Evolutionary conservation across 2,329 filamentous ascomycete genomes (phyloP), one percentile per base, ranked within the genome.

Genomic region (Alternaria alternata): DNA sequence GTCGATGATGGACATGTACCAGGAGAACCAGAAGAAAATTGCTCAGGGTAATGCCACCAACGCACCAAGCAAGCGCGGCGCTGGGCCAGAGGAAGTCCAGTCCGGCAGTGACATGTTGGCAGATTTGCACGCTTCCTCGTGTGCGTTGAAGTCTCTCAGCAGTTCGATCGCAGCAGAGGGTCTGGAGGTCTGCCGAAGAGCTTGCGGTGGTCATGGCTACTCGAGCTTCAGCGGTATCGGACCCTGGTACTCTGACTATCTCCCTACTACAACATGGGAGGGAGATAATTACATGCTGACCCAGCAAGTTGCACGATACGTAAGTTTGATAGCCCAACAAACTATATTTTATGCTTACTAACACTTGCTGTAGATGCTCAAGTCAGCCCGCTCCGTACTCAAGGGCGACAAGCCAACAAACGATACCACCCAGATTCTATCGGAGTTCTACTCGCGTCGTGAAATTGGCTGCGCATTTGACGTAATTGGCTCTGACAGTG

Each of bases 231-330:
- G 87, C 55, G 91, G 91, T n/a, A 91, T 94, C 67, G 90, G 90
- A 1, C 81, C 85, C 18, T 91, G 87, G 85, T 93, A 92, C 70
- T 84, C 90, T 28, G 90, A 93, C 75, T 92, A 93, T 74, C 83
- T 93, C 1, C 90, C 91, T 16, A 90, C 86, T 0, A 80, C 83
- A 4, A 91, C 89, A 9, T 91, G 89, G 88, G 91, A 93, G 75
- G 91, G 91, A 44, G 91, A 92, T 80, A 92, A 92, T 82, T 93
- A 91, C 81, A 92, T 93, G 90, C 82, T 93, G 60, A 91, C 89
- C 9, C 91, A 93, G 77, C 91, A 93, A 80, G 90, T 93, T 3
- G 89, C 89, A 3, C 86, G 90, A 59, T 93, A 93, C 71, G 81
- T 85, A 79, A 77, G 82, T 79, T 14, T 46, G 16, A 38, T 20